Conservation (phyloP, 2,329 filamentous ascomycete species). For the Exophiala alcalophila region DNA sequence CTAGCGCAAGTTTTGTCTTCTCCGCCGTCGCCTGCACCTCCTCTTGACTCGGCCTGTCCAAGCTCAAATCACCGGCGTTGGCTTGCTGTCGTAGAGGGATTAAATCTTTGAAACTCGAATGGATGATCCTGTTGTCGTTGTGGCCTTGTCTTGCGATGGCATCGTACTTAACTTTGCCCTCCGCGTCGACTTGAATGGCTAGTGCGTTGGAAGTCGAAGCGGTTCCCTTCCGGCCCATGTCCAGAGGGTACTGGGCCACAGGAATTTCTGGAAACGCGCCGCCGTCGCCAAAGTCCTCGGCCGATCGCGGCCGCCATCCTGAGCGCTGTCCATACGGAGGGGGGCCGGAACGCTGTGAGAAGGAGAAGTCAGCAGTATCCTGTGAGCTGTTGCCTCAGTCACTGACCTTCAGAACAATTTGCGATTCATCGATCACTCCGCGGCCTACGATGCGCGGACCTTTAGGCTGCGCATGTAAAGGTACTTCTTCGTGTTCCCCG, state of each 20-base stretch:
- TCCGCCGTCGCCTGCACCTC: slow-evolving; percentile 81
- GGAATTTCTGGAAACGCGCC: slow-evolving; percentile 93
- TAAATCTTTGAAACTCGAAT: slow-evolving; percentile 93
- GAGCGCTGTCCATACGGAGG: slow-evolving; percentile 82
- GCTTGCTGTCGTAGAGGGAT: slow-evolving; percentile 92
- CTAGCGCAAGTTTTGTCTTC: slow-evolving; percentile 81
- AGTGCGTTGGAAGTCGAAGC: slow-evolving; percentile 74
- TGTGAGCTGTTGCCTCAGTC: not conserved
- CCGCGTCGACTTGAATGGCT: slow-evolving; percentile 83
- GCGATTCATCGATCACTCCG: slow-evolving; percentile 76
- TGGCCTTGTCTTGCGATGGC: slow-evolving; percentile 91
- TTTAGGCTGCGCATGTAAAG: slow-evolving; percentile 66
- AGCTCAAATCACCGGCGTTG: slow-evolving; percentile 84
- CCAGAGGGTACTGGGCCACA: slow-evolving; percentile 90
- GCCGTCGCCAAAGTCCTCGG: slow-evolving; percentile 93
- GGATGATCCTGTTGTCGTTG: slow-evolving; percentile 76
- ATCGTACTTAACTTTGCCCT: slow-evolving; percentile 95
- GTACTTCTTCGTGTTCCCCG: slow-evolving; percentile 80
- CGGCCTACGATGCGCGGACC: slow-evolving; percentile 80
- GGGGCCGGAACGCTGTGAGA: slow-evolving; percentile 68
- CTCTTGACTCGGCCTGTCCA: slow-evolving; percentile 80
- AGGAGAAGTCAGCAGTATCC: slow-evolving; percentile 4
- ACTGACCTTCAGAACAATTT: slow-evolving; percentile 71
- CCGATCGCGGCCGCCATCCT: slow-evolving; percentile 84
- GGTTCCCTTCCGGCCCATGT: slow-evolving; percentile 80